Evolutionary conservation across 2,329 filamentous ascomycete genomes (phyloP), one percentile per base, ranked within the genome.

Genomic region (Colletotrichum cereale): DNA sequence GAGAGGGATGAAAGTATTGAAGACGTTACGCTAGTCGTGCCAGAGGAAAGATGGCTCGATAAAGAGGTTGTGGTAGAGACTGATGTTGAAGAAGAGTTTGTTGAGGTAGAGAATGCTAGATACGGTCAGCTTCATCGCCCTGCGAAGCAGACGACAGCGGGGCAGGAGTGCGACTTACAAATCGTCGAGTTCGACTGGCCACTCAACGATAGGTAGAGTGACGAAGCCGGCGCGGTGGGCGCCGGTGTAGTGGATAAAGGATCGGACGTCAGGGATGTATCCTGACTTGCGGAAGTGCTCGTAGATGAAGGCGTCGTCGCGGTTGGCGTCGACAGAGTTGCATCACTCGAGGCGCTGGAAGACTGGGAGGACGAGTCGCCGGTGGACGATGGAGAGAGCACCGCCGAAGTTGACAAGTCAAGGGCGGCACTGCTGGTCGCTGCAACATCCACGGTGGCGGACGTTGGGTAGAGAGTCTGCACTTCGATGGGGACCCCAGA

Each of bases 401-500:
- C 52, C 36, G 64, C 70, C 24, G 62, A 56, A n/a, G 58, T 66
- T 38, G 66, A 62, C 47, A 68, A 62, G 53, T 58, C 65, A 36
- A 71, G 50, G 58, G 36, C 66, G 29, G 52, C 57, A 62, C 67
- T 63, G 57, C 48, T 42, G 21, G 72, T 62, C 16, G 68, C 26
- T 42, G 61, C 48, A 73, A 81, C 75, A 72, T 83, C 75, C 66
- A 81, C 77, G 66, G 84, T 84, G 75, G 80, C 78, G 47, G 83
- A 77, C 56, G 80, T 73, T 50, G 81, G 79, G 74, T 76, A 79
- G 66, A 84, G 74, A 40, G 87, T 89, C 69, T 83, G 79, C 29
- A 84, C 77, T 62, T 82, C 78, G 56, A 88, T 76, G 60, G 84
- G 80, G 36, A 80, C 82, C 72, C 87, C 87, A 55, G 78, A 77